Evolutionary conservation across 2,329 filamentous ascomycete species (phyloP), one percentile per base, ranked within the genome.

Genomic region (Furcasterigmium furcatum): DNA sequence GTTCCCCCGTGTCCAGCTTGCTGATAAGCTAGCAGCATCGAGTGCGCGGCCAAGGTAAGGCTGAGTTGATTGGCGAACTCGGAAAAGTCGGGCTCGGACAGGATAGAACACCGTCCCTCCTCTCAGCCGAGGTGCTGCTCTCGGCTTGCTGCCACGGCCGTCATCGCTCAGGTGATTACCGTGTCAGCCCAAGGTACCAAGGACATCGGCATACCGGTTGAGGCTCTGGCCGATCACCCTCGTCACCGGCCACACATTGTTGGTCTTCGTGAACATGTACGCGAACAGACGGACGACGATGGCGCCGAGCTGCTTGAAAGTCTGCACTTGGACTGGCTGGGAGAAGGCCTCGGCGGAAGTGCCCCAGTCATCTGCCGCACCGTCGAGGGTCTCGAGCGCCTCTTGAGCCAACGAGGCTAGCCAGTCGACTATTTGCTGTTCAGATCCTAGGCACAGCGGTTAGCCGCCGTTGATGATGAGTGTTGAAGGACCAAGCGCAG

Each of bases 141-240:
- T n/a, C n/a, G n/a, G n/a, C n/a, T n/a, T n/a, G n/a, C n/a, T n/a
- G n/a, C n/a, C n/a, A n/a, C n/a, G n/a, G n/a, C n/a, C n/a, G n/a
- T 27, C 24, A 27, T 40, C 20, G 38, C 10, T 32, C 3, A 18
- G n/a, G 16, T 18, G 13, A 16, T 25, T 40, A n/a, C 12, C 27
- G 9, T 29, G 51, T 54, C 20, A 54, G 27, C 54, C 52, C 52
- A 2, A 6, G 10, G 20, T 10, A 16, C 21, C 30, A 14, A 43
- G 5, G 12, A 46, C 32, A 10, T 16, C 19, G 4, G 34, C 32
- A 27, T 46, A 36, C 6, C 42, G 34, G n/a, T 40, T 34, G 4
- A 40, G 39, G 19, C 44, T 43, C 27, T 30, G 12, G 27, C 32
- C 34, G 16, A 43, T 34, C 12, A 34, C 27, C 13, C 21, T 34